These are phyloP conservation scores for Penicillium verhagenii DNA, from an alignment of 495 filamentous ascomycete species.

Conservation along the genomic window DNA sequence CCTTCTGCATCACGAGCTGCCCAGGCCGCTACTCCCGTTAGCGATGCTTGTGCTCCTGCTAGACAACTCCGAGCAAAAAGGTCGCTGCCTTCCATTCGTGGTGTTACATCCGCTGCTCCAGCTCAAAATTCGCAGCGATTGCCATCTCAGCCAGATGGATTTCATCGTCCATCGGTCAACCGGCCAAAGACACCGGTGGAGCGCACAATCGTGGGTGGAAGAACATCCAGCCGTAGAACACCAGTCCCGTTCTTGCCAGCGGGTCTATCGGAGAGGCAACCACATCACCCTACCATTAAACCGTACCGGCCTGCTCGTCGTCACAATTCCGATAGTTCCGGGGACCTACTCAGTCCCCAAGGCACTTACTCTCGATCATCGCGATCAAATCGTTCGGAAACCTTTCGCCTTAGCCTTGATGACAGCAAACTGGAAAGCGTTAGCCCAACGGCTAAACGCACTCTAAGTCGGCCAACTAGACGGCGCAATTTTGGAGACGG, in stretches of 20 bases:
- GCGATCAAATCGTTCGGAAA: conserved; percentile 44
- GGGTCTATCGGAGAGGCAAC: conserved; percentile 68
- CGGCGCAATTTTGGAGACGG: conserved; percentile 87
- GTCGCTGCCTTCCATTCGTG: conserved; percentile 79
- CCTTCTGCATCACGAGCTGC: conserved; percentile 57
- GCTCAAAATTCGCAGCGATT: conserved; percentile 32
- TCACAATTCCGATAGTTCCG: conserved; percentile 66
- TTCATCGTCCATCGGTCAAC: conserved; percentile 40
- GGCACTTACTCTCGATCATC: conserved; percentile 51
- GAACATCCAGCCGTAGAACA: conserved; percentile 54
- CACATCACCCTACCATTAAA: conserved; percentile 76
- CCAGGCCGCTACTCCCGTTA: conserved; percentile 46
- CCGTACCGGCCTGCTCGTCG: conserved; percentile 67
- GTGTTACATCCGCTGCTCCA: conserved; percentile 38
- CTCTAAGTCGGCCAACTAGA: conserved; percentile 70
- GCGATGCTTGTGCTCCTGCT: conserved; percentile 60
- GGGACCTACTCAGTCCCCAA: conserved; percentile 47
- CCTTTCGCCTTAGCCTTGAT: conserved; percentile 39
- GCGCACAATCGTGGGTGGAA: conserved; percentile 51
- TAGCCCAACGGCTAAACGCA: conserved; percentile 54
- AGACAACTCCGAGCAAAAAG: conserved; percentile 81
- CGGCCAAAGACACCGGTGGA: conserved; percentile 76
- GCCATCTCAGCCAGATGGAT: conserved; percentile 40
- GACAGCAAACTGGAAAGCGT: conserved; percentile 47
- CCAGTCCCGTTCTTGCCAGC: conserved; percentile 80